phyloP scores from a whole-genome alignment of 345 rosid species.

The Rhodamnia rubescens region DNA sequence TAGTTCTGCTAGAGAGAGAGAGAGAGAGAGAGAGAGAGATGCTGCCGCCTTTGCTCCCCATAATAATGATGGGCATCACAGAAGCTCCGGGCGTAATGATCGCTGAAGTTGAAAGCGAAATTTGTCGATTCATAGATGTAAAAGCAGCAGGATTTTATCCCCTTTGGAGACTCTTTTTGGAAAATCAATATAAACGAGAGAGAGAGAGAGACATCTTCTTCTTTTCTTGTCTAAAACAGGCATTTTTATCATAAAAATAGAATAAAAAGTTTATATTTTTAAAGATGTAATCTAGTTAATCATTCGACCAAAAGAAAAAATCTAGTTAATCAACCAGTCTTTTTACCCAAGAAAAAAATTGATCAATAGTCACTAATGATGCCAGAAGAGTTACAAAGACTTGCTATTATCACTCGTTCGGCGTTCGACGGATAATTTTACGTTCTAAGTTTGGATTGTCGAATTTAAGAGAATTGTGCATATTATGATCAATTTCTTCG shows the following conservation, averaged over 20 bases:
- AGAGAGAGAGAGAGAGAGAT: background rate
- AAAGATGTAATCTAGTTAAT: background rate
- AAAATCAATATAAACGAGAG: background rate
- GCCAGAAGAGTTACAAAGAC: background rate
- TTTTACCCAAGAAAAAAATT: background rate
- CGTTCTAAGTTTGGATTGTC: accelerated
- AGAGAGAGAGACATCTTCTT: background rate
- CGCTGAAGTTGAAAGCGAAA: background rate
- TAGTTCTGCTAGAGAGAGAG: background rate
- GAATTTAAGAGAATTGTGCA: background rate
- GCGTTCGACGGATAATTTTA: background rate
- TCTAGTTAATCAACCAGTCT: background rate
- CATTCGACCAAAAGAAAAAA: background rate
- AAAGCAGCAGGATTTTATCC: background rate
- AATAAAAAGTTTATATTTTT: background rate
- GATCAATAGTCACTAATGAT: background rate
- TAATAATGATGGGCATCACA: background rate
- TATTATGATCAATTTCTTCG: accelerated
- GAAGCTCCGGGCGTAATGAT: background rate
- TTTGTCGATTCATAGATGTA: background rate
- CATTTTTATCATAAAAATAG: background rate
- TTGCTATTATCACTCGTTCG: background rate
- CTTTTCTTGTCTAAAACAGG: background rate
- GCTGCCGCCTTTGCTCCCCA: background rate
- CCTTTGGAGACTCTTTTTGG: background rate